Evolutionary conservation across 441 rosid genomes (phyloP), one percentile per base, ranked within the genome.

Genomic region (Raphanus hybrid): DNA sequence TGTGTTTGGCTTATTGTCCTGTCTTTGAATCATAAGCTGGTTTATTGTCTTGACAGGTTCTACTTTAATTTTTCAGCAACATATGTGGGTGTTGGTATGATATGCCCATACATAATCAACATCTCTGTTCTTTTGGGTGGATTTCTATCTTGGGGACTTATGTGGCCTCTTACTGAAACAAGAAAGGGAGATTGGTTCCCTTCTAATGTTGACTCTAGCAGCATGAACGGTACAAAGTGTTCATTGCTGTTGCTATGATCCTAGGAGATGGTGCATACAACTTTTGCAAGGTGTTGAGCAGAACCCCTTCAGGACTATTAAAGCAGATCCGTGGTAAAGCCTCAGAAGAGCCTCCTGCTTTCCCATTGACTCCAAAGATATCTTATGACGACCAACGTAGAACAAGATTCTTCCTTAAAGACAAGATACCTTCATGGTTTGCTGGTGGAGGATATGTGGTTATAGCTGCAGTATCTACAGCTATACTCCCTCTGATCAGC

Each of bases 11-110:
- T 20, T 20, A 20, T 20, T 20, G 23, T 20, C 23, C 23, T 20
- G 23, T 20, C 23, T 20, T 20, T 20, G 23, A 20, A 20, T 20
- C 23, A 20, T 20, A 20, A 20, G 34, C 34, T 29, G 34, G 34
- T 5, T 29, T 29, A 29, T 20, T 20, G 23, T 20, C 23, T 20
- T 20, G 23, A 20, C 23, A 20, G 23, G 23, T 20, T 20, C 23
- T 20, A 20, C 23, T 20, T 20, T 20, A 20, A 20, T 20, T 20
- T 20, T 20, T 20, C 23, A 20, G 86, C 97, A 58, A 91, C 91
- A n/a, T 94, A 92, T 74, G 93, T 94, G 34, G 97, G 98, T 62
- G 97, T 89, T 9, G 98, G 97, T 76, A 94, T 92, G 98, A 94
- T 92, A 68, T 94, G 97, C 71, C 97, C 97, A 14, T 88, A 94